Conservation (phyloP, 1,284 basidiomycete species). For the Psilocybe mexicana region DNA sequence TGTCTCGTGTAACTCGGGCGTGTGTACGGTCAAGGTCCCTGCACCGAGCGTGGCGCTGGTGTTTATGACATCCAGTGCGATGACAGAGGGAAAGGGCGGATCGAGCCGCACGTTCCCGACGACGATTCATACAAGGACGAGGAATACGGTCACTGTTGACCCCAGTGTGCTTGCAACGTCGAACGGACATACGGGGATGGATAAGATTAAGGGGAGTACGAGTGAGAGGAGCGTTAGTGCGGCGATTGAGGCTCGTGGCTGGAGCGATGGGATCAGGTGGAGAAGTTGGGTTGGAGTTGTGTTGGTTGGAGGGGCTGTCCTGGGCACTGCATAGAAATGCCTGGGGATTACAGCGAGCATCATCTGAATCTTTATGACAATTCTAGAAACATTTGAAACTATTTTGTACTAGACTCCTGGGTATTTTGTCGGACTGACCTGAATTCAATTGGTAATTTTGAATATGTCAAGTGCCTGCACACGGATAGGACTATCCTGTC, state of each 20-base stretch:
- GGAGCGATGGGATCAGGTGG: not conserved
- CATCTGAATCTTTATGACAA: not conserved
- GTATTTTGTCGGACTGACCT: no score
- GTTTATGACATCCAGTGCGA: conserved; percentile 51
- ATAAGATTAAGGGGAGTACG: conserved; percentile 42
- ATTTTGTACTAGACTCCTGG: no score
- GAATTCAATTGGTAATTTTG: no score
- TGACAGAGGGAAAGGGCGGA: conserved; percentile 31
- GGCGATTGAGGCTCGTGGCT: not conserved
- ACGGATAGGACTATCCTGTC: no score
- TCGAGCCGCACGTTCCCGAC: no score
- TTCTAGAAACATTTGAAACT: no score
- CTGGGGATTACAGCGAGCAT: not conserved
- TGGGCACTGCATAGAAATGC: no score
- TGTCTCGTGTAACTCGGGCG: conserved; percentile 51
- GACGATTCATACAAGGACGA: conserved; percentile 43
- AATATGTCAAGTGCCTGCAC: no score
- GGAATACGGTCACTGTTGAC: conserved; percentile 46
- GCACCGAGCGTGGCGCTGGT: conserved; percentile 75
- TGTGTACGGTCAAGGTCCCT: conserved; percentile 63
- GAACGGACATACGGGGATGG: conserved; percentile 48
- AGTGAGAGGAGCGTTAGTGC: conserved; percentile 38
- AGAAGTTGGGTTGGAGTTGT: not conserved
- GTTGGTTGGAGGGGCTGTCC: not conserved
- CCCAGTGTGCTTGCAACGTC: conserved; percentile 44